A percentile compares a stretch with the other conserved stretches of the same genome.
phyloP scores from a whole-genome alignment of 2,329 filamentous ascomycete species.

The Mycogone perniciosa region DNA sequence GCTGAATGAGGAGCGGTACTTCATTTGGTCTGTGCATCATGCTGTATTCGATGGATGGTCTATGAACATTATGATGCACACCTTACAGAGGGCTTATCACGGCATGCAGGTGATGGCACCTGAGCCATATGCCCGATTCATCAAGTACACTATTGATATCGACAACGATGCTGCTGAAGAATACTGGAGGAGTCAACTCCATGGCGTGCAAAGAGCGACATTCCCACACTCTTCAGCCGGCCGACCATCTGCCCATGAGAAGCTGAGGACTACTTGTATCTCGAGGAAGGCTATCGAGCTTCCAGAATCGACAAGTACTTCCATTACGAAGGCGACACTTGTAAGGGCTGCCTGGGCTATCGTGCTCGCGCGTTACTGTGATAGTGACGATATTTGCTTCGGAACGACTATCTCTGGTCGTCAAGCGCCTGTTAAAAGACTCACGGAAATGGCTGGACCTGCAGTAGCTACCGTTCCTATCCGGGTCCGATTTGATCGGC shows the following conservation, averaged over 20 bases:
- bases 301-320: not conserved
- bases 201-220: not conserved
- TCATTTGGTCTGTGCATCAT: slow-evolving; percentile 2
- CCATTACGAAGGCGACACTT: slow-evolving; percentile 6
- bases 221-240: not conserved
- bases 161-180: not conserved
- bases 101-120: not conserved
- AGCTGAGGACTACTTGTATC: slow-evolving; percentile 11
- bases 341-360: slow-evolving; percentile 9
- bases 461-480: slow-evolving; percentile 8
- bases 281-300: slow-evolving; percentile 7
- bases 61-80: not conserved
- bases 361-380: slow-evolving; percentile 6
- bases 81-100: not conserved
- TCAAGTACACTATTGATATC: slow-evolving; percentile 6
- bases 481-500: not conserved
- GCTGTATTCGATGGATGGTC: slow-evolving; percentile 7
- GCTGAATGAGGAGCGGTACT: not conserved
- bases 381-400: slow-evolving; percentile 7
- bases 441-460: slow-evolving; percentile 1
- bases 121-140: slow-evolving; percentile 1
- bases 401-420: slow-evolving; percentile 10
- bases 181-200: slow-evolving; percentile 3
- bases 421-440: not conserved
- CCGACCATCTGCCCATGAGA: slow-evolving; percentile 12